Evolutionary conservation across 371 early-diverging fungal species (phyloP).

Genomic region (Amoeboaphelidium protococcarum): DNA sequence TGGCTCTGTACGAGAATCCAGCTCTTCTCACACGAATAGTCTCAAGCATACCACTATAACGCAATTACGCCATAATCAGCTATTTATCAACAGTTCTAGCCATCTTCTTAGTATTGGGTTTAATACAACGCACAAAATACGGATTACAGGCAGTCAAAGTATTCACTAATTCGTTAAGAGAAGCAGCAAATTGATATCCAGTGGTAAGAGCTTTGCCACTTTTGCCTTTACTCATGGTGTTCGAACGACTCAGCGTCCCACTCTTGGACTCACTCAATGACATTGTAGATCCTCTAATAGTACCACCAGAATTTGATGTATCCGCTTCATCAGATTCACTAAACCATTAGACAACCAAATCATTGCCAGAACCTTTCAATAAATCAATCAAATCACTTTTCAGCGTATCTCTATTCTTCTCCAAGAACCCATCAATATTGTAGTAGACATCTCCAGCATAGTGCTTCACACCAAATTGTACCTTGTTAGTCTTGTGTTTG

Average conservation of each 20-base stretch:
- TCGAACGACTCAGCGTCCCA: too few relatives aligned
- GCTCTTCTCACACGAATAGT: slow-evolving; percentile 27
- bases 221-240: too few relatives aligned
- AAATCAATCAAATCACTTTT: slow-evolving; percentile 21
- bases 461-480: slow-evolving; percentile 25
- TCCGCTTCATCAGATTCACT: background rate
- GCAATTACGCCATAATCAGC: slow-evolving; percentile 25
- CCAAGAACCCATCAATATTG: slow-evolving; percentile 23
- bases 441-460: slow-evolving; percentile 40
- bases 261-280: too few relatives aligned
- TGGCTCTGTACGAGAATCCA: slow-evolving; percentile 17
- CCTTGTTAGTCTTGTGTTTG: slow-evolving; percentile 12
- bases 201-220: slow-evolving; percentile 1
- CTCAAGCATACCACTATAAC: slow-evolving; percentile 40
- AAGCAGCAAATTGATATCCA: slow-evolving; percentile 2
- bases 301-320: background rate
- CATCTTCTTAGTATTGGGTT: slow-evolving; percentile 16
- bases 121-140: slow-evolving; percentile 23
- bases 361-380: slow-evolving; percentile 3
- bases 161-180: background rate
- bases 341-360: background rate
- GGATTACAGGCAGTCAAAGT: slow-evolving; percentile 7
- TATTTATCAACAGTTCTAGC: slow-evolving; percentile 15
- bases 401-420: slow-evolving; percentile 34
- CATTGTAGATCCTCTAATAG: background rate